Conservation (phyloP, 495 filamentous ascomycete species). For the Penicillium simplicissimum region DNA sequence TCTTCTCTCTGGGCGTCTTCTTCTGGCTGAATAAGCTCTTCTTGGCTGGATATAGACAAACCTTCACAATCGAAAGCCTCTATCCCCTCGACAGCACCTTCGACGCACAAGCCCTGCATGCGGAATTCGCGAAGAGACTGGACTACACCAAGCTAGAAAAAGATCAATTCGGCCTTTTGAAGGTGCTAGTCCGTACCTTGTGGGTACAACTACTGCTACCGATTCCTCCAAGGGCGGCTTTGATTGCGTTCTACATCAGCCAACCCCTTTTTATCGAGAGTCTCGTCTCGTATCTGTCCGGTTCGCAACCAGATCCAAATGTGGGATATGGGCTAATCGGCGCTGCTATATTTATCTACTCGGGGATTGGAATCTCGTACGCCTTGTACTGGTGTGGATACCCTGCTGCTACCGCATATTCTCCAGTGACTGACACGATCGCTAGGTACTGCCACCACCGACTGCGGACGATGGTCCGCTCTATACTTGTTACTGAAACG, state of each 20-base stretch:
- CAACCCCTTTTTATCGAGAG: constrained; percentile 57
- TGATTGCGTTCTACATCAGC: constrained; percentile 54
- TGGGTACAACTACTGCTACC: constrained; percentile 39
- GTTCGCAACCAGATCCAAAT: not conserved
- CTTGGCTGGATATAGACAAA: not conserved
- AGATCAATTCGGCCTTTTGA: constrained; percentile 6
- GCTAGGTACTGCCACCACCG: not conserved
- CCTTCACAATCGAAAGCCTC: not conserved
- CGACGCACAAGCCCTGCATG: not conserved
- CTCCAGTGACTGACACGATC: constrained; percentile 50
- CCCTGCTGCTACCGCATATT: not conserved
- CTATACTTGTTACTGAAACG: not conserved
- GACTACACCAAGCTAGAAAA: not conserved
- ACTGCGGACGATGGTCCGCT: not conserved
- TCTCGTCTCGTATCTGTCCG: constrained; percentile 37
- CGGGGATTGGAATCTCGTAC: constrained; percentile 51
- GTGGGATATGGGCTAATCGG: constrained; percentile 57
- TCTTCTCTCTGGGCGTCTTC: not conserved
- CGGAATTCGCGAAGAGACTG: not conserved
- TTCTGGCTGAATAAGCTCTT: not conserved
- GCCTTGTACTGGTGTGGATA: constrained; percentile 31
- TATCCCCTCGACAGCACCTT: not conserved
- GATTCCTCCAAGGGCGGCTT: constrained; percentile 47
- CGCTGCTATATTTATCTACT: constrained; percentile 53
- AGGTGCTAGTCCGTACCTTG: constrained; percentile 22